Evolutionary conservation across 345 rosid genomes (phyloP).

Genomic region (Raphanus sativus): DNA sequence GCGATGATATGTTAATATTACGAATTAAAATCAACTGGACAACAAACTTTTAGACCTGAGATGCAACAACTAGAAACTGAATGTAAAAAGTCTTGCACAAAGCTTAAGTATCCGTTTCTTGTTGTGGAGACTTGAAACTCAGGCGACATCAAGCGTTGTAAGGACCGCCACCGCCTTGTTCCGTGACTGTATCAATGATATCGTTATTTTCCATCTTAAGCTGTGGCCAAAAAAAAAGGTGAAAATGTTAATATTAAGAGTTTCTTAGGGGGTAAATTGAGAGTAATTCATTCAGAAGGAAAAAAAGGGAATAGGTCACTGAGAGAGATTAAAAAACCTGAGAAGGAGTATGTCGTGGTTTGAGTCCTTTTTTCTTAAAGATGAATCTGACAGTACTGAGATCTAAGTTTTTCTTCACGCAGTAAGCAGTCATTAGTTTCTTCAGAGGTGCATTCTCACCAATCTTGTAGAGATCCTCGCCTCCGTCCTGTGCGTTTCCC

Average conservation of each 20-base stretch:
- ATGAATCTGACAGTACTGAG: background rate
- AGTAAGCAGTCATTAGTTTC: background rate
- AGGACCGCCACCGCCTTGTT: background rate
- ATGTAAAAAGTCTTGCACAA: too few relatives aligned
- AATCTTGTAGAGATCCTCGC: background rate
- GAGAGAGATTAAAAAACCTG: background rate
- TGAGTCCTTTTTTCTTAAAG: background rate
- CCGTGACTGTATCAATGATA: background rate
- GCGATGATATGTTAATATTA: too few relatives aligned
- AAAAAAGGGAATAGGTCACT: background rate
- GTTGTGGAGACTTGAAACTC: background rate
- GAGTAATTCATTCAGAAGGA: background rate
- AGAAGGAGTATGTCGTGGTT: background rate
- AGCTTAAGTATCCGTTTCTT: background rate
- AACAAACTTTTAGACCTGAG: background rate
- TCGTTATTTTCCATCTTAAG: background rate
- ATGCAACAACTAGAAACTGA: background rate
- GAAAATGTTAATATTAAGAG: background rate
- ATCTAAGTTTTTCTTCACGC: background rate
- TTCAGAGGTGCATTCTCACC: background rate
- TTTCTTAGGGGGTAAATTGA: background rate
- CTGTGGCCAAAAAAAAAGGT: background rate
- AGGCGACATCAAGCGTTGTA: background rate
- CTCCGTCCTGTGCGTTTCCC: background rate
- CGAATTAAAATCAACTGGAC: background rate